Base-by-base conservation (phyloP, 2,329 filamentous ascomycete species). In the Stemphylium vesicarium region DNA sequence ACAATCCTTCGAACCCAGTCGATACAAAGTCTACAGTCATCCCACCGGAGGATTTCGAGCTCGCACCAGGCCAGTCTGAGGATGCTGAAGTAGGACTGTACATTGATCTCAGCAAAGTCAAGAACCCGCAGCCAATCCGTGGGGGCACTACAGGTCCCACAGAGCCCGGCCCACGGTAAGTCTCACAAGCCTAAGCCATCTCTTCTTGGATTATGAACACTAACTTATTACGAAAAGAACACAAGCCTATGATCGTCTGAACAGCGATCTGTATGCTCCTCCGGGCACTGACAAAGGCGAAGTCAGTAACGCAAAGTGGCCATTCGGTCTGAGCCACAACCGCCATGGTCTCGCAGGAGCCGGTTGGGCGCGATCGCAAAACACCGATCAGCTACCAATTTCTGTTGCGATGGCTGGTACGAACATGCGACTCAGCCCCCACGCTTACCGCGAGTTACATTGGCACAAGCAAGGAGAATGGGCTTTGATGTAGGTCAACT, bases 381-480 rank as follows among this genome's bases (percentile, higher is more conserved):
- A 78, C 38, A 56, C 69, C 12, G 63, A 73, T 13, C 59, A 76
- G 11, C 59, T 79, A 1, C 77, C 77, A 0, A 62, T 77, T 24
- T 73, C 77, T 4, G 77, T 68, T 12, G 71, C 70, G 9, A 78
- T 79, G 75, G 77, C 77, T 8, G 77, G 77, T 33, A 75, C 78
- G 0, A 73, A 79, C 50, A 79, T 79, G 77, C 66, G 75, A 41
- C 62, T 75, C 1, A 69, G 68, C 22, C 73, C 75, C 0, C 59
- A 82, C 22, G 84, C 81, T 0, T 87, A 87, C 57, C 81, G 86
- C 16, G 85, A 88, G 67, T 74, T 88, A 18, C 86, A 89, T 60
- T 89, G 83, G 84, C 84, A 86, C 60, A 83, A 80, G 33, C 78
- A 81, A 35, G 79, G 75, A 42, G 77, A 84, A 60, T 84, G 82